Evolutionary conservation across 2,329 filamentous ascomycete genomes (phyloP), one percentile per base, ranked within the genome.

Genomic region (Cadophora malorum): DNA sequence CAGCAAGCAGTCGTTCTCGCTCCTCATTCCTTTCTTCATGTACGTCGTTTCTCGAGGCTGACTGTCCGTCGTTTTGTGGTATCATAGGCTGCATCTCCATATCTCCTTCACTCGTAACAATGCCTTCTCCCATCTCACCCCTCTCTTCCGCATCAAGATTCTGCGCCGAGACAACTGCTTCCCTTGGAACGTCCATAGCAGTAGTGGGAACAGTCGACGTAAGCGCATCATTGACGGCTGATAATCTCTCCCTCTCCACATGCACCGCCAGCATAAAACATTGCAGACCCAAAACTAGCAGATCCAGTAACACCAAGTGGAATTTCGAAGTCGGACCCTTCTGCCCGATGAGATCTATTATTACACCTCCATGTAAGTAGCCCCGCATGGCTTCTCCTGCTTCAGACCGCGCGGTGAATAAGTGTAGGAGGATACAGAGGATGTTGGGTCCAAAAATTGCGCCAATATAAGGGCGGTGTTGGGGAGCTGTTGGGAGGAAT

Each of bases 331-430:
- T 82, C 1, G 89, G 86, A 4, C 88, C 86, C 71, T 84, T 85
- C 76, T 91, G 89, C 16, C 89, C 89, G 72, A 91, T 83, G 72
- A 91, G 89, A 74, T 91, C 89, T 72, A 91, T 84, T 28, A 91
- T 82, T 62, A 91, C 81, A 41, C 89, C 89, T 28, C 89, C 89
- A 70, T 91, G 89, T 28, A 90, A 82, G 74, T 91, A 91, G 28
- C 88, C 89, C 63, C 87, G 82, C 68, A 87, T 83, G 47, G 85
- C 83, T 73, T 91, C 89, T 68, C 84, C 83, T n/a, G 86, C 88
- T 25, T 80, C 78, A 0, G 87, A 85, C 0, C 88, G 79, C 8
- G 84, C 78, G n/a, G 82, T 80, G 45, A 89, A 80, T 4, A 88
- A 74, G 75, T 91, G 89, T 52, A 87, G 78, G 3, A 90, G 78